A percentile compares a stretch with the other conserved stretches of the same genome.
These are phyloP conservation scores for Chytriomyces hyalinus DNA, from an alignment of 192 early-diverging fungal genomes.

Conservation along the genomic window DNA sequence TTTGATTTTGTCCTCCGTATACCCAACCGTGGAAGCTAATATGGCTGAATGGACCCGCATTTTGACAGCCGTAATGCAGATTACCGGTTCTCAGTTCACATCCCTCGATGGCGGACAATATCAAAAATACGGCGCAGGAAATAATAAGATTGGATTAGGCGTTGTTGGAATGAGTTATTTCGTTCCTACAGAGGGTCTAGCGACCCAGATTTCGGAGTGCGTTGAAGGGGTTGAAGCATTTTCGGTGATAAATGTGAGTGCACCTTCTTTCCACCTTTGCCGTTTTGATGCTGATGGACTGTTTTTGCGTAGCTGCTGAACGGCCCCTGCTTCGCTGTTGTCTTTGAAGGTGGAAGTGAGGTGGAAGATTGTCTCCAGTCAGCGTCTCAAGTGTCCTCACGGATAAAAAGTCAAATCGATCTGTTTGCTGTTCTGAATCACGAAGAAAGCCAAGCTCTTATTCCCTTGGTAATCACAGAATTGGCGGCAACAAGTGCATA, in stretches of 20 bases:
- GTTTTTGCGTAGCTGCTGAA: background rate
- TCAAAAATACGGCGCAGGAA: background rate
- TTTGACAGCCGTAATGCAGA: background rate
- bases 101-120: background rate
- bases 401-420: background rate
- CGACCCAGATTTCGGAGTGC: constrained; percentile 4
- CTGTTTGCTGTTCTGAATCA: background rate
- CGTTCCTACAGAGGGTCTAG: background rate
- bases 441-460: background rate
- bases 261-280: background rate
- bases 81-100: background rate
- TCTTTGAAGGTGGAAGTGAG: background rate
- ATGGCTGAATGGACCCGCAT: background rate
- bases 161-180: constrained; percentile 24
- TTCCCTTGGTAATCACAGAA: background rate
- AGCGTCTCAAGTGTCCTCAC: background rate
- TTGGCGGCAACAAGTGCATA: background rate
- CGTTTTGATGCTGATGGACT: background rate
- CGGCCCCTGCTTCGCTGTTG: constrained; percentile 1
- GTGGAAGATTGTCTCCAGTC: background rate
- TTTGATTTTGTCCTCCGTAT: too few relatives aligned
- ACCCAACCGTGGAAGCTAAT: background rate
- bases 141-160: background rate
- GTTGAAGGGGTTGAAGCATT: background rate
- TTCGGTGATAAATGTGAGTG: constrained; percentile 5